phyloP scores from a whole-genome alignment of 2,329 filamentous ascomycete species.

The Knoxdaviesia proteae region DNA sequence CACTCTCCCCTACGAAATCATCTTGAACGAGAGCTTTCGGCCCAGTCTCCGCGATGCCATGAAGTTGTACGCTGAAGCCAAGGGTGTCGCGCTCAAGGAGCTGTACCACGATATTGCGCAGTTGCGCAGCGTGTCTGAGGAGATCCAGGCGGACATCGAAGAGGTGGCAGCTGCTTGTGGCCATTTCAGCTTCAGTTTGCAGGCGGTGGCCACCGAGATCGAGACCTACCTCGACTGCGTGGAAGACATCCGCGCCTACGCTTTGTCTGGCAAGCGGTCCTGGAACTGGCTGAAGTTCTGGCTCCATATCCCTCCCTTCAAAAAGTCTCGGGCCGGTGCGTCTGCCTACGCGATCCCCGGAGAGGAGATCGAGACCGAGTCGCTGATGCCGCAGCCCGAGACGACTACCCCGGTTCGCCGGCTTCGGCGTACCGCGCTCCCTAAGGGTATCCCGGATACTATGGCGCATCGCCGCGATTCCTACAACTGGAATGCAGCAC shows the following conservation, averaged over 20 bases:
- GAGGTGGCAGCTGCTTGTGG: slow-evolving; percentile 96
- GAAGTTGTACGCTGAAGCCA: slow-evolving; percentile 53
- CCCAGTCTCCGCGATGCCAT: slow-evolving; percentile 66
- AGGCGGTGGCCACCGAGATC: slow-evolving; percentile 82
- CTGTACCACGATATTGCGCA: slow-evolving; percentile 67
- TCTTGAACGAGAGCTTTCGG: slow-evolving; percentile 59
- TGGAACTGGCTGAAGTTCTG: slow-evolving; percentile 85
- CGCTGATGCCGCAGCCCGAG: slow-evolving; percentile 17
- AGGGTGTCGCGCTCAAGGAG: slow-evolving; percentile 53
- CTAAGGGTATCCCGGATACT: slow-evolving; percentile 31
- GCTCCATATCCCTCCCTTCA: slow-evolving; percentile 16
- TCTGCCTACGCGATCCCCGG: slow-evolving; percentile 1
- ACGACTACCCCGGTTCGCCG: not conserved
- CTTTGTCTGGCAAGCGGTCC: slow-evolving; percentile 31
- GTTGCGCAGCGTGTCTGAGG: slow-evolving; percentile 44
- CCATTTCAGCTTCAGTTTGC: slow-evolving; percentile 81
- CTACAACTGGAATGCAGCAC: slow-evolving; percentile 34
- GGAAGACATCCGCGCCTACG: slow-evolving; percentile 39
- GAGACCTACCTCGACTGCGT: slow-evolving; percentile 63
- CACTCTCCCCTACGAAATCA: slow-evolving; percentile 45
- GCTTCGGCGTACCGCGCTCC: slow-evolving; percentile 16
- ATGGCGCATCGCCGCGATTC: slow-evolving; percentile 31
- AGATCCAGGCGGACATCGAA: slow-evolving; percentile 79
- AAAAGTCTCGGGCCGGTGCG: slow-evolving; percentile 1
- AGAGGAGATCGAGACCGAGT: slow-evolving; percentile 22